These are phyloP conservation scores for Elaeagnus macrophylla DNA, from an alignment of 306 rosid genomes.

Conservation along the genomic window DNA sequence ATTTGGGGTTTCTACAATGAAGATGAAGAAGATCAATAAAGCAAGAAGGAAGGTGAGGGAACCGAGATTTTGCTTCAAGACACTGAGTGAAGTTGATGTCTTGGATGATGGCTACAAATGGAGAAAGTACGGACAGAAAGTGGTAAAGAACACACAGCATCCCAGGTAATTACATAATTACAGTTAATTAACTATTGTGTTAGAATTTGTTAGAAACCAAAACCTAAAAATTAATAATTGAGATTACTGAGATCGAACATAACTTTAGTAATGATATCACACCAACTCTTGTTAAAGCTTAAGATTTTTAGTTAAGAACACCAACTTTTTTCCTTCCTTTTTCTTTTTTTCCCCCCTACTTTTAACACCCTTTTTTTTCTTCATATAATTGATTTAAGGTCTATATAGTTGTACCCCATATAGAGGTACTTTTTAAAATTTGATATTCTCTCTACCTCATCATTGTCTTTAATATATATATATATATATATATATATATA, in stretches of 20 bases:
- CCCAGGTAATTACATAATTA: constrained; percentile 48
- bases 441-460: constrained; percentile 32
- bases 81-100: constrained; percentile 94
- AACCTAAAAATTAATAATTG: no score
- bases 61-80: constrained; percentile 98
- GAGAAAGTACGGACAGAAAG: constrained; percentile 99
- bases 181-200: neutral
- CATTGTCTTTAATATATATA: constrained; percentile 14
- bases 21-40: constrained; percentile 80
- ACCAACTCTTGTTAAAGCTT: no score
- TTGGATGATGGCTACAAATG: constrained; percentile 98
- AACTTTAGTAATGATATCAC: no score
- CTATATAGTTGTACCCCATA: constrained; percentile 17
- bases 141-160: constrained; percentile 95
- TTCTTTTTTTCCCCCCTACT: neutral
- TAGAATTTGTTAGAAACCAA: no score
- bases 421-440: constrained; percentile 15
- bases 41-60: constrained; percentile 89
- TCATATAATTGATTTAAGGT: constrained; percentile 22
- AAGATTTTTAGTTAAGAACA: no score
- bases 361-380: constrained; percentile 22
- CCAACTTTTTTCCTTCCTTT: constrained; percentile 3
- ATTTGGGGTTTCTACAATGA: constrained; percentile 53
- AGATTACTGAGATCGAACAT: no score
- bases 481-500: no score